Percentiles rank a stretch among this genome's conserved stretches.
Evolutionary conservation across 2,329 filamentous ascomycete genomes (phyloP).

Genomic region (Helminthosporium solani): DNA sequence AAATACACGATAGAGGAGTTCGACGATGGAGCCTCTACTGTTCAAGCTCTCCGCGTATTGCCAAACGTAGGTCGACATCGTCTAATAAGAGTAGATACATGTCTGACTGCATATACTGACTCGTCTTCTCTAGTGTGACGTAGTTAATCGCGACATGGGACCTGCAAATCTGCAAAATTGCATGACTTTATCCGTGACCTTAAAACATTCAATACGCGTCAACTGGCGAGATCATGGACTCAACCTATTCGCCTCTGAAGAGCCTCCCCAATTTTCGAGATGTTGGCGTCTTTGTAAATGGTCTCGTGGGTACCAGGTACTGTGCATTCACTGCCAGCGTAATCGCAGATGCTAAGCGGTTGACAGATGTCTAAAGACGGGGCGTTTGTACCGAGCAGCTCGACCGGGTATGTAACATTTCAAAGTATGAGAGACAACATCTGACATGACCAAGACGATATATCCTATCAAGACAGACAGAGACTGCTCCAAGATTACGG

Average conservation of each 20-base stretch:
- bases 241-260: constrained; percentile 20
- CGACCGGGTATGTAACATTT: constrained; percentile 31
- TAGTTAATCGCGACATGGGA: too few species aligned
- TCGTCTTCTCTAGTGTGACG: too few species aligned
- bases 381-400: constrained; percentile 37
- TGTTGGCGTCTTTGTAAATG: constrained; percentile 35
- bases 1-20: too few species aligned
- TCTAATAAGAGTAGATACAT: too few species aligned
- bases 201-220: background rate
- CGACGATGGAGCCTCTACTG: too few species aligned
- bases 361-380: constrained; percentile 25
- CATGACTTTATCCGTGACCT: background rate
- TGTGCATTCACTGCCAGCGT: background rate
- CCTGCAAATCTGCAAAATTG: too few species aligned
- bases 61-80: too few species aligned
- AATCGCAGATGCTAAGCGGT: constrained; percentile 4
- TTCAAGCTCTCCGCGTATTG: too few species aligned
- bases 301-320: constrained; percentile 19
- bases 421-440: background rate
- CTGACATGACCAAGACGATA: constrained; percentile 59
- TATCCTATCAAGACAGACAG: constrained; percentile 63
- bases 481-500: constrained; percentile 60
- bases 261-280: constrained; percentile 43
- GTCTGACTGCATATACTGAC: too few species aligned
- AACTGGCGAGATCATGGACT: background rate